These are phyloP conservation scores for Myrica gale DNA, from an alignment of 306 rosid genomes.

Conservation along the genomic window DNA sequence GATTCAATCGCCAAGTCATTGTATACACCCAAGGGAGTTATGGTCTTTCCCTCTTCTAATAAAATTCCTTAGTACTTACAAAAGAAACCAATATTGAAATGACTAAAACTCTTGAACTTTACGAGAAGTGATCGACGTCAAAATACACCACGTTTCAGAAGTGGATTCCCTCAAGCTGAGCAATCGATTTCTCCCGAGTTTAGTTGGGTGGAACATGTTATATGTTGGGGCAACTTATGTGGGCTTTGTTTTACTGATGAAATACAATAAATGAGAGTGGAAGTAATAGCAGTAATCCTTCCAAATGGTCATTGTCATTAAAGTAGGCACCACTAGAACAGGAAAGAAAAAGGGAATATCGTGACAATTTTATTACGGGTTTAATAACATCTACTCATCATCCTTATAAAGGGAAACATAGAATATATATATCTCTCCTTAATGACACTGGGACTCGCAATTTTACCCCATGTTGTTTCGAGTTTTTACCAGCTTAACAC, in stretches of 20 bases:
- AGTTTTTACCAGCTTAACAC: slow-evolving; percentile 3
- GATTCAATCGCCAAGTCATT: no score
- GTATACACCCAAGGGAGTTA: no score
- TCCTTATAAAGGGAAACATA: no score
- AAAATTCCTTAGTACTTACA: no score
- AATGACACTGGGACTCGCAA: not conserved
- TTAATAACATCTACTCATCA: no score
- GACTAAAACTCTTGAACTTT: not conserved
- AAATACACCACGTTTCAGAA: not conserved
- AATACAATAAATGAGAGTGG: not conserved
- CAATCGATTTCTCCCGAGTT: no score
- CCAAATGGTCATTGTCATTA: not conserved
- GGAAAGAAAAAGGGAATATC: not conserved
- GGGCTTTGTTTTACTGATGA: not conserved
- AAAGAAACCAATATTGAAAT: no score
- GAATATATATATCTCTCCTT: no score
- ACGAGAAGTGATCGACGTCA: not conserved
- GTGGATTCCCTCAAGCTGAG: not conserved
- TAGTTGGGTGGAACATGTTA: not conserved
- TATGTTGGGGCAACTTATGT: not conserved
- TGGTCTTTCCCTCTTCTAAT: no score
- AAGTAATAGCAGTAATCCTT: not conserved
- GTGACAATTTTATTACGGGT: no score
- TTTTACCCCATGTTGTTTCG: slow-evolving; percentile 17
- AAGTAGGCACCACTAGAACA: not conserved